phyloP scores from a whole-genome alignment of 176 grass and related monocot species.

The Saccharum officinarum region DNA sequence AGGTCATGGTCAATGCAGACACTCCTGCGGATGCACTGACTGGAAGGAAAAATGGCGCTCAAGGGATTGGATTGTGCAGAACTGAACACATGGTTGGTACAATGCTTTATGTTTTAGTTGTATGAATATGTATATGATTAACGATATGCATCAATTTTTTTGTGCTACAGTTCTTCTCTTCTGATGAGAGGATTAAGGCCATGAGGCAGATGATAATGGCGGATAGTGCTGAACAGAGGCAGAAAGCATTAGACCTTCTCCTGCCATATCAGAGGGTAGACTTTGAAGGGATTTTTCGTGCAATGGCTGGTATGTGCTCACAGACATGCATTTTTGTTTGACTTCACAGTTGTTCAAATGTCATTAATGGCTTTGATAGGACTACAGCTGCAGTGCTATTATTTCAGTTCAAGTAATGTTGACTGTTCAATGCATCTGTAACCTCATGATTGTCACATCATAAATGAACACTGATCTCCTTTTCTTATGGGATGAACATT shows the following conservation, averaged over 20 bases:
- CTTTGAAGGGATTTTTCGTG: slow-evolving; percentile 93
- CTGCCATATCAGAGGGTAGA: slow-evolving; percentile 84
- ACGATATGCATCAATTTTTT: neutral
- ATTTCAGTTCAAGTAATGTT: neutral
- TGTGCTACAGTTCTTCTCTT: slow-evolving; percentile 87
- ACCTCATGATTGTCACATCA: neutral
- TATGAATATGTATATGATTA: neutral
- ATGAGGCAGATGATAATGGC: slow-evolving; percentile 98
- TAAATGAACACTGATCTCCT: neutral
- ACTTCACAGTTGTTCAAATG: neutral
- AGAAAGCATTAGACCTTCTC: slow-evolving; percentile 71
- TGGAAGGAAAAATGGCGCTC: slow-evolving; percentile 84
- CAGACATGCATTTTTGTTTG: neutral
- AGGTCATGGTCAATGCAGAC: slow-evolving; percentile 99
- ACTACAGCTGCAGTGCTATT: neutral
- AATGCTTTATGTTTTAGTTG: neutral
- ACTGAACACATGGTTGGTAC: slow-evolving; percentile 86
- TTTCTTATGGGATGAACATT: neutral
- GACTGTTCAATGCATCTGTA: neutral
- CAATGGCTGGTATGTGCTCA: slow-evolving; percentile 75
- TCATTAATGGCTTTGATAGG: neutral
- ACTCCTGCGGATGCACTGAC: slow-evolving; percentile 82
- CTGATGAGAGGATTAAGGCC: slow-evolving; percentile 90
- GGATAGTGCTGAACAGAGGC: slow-evolving; percentile 64
- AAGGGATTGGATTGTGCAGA: slow-evolving; percentile 93